Percentiles rank a stretch among this genome's conserved stretches.
Conservation (phyloP, 2,329 filamentous ascomycete genomes). For the Epichloe coenophiala region DNA sequence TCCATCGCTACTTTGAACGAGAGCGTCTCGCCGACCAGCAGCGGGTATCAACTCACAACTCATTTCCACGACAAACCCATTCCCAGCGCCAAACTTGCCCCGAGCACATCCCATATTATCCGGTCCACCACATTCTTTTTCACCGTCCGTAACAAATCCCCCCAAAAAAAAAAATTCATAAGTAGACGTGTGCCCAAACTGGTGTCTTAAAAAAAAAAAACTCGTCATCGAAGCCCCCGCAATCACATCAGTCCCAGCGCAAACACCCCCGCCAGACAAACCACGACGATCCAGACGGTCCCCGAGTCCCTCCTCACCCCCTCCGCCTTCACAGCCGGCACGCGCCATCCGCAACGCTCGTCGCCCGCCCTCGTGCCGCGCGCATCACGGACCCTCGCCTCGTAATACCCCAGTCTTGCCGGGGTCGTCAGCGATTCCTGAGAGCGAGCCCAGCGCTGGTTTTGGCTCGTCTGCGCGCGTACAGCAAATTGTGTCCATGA, state of each 20-base stretch:
- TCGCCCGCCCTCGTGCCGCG: conserved; percentile 17
- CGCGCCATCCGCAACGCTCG: conserved; percentile 24
- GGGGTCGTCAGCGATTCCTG: too few relatives aligned
- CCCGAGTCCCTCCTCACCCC: conserved; percentile 11
- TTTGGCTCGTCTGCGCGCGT: too few relatives aligned
- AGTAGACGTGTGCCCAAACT: too few relatives aligned
- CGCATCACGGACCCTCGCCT: conserved; percentile 10
- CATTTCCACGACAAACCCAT: too few relatives aligned
- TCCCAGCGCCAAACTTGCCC: too few relatives aligned
- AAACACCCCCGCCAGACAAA: conserved; percentile 13
- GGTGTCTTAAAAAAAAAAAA: neutral
- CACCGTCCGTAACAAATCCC: too few relatives aligned
- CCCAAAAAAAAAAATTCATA: too few relatives aligned
- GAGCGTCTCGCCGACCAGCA: conserved; percentile 6
- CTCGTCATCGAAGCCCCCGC: neutral
- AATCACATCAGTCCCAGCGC: conserved; percentile 13
- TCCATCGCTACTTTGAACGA: neutral
- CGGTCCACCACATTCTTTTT: too few relatives aligned
- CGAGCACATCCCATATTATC: too few relatives aligned
- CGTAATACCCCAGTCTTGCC: too few relatives aligned
- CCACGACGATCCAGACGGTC: conserved; percentile 10
- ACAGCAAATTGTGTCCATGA: neutral
- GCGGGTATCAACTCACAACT: conserved; percentile 1
- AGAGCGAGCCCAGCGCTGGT: neutral
- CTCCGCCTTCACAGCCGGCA: conserved; percentile 17